Conservation (phyloP, 2,329 filamentous ascomycete genomes). For the Ceratocystis smalleyi region DNA sequence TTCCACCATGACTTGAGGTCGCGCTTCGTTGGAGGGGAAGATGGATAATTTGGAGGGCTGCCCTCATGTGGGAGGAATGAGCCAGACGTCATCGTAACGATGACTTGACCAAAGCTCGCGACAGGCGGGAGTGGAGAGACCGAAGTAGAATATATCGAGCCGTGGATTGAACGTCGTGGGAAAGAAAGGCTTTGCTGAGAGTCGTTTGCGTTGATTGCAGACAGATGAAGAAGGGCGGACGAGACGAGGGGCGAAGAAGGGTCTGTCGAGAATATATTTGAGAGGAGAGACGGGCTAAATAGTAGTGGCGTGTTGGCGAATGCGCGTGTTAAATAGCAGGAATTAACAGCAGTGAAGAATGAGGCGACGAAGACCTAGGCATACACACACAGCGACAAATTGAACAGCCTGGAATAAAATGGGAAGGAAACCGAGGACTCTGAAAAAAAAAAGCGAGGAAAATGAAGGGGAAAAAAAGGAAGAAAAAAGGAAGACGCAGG, state of each 20-base stretch:
- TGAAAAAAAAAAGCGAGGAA: neutral
- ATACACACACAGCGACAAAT: too few species aligned
- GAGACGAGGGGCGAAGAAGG: too few species aligned
- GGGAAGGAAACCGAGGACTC: neutral
- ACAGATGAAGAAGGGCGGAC: too few species aligned
- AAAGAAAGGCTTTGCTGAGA: neutral
- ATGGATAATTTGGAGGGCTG: constrained; percentile 28
- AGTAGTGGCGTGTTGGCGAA: too few species aligned
- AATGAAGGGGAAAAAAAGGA: neutral
- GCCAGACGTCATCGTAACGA: constrained; percentile 25
- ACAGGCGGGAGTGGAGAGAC: neutral
- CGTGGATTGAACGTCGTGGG: neutral
- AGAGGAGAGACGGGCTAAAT: too few species aligned
- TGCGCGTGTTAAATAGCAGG: neutral
- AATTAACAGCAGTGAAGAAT: neutral
- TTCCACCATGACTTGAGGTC: constrained; percentile 97
- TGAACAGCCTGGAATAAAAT: too few species aligned
- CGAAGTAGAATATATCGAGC: neutral
- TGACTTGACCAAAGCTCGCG: neutral
- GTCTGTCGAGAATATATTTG: too few species aligned
- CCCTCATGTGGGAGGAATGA: constrained; percentile 24
- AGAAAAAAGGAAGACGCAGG: neutral
- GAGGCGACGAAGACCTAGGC: neutral
- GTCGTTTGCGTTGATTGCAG: neutral
- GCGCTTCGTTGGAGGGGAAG: constrained; percentile 67